Conservation (phyloP, 2,329 filamentous ascomycete genomes). For the Arthrobotrys pseudoclavata region DNA sequence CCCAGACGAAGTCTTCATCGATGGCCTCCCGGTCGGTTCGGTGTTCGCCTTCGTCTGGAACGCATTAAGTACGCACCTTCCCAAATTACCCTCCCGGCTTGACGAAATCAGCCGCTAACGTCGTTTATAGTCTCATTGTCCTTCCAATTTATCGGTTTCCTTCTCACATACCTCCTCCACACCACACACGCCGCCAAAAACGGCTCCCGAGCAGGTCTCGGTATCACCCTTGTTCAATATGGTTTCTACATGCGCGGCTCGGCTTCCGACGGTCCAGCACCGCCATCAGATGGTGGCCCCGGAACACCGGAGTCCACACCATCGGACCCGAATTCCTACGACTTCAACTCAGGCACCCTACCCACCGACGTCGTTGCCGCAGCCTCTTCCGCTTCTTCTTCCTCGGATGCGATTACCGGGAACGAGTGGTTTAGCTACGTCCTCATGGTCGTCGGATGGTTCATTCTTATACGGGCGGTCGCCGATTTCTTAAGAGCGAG, state of each 20-base stretch:
- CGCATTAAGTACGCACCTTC: slow-evolving; percentile 75
- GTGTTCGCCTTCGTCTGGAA: slow-evolving; percentile 92
- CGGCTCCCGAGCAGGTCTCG: slow-evolving; percentile 91
- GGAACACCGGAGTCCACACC: slow-evolving; percentile 73
- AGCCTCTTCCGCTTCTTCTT: slow-evolving; percentile 65
- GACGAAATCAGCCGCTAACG: slow-evolving; percentile 36
- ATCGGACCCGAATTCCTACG: slow-evolving; percentile 88
- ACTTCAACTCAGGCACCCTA: slow-evolving; percentile 75
- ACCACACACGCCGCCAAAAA: slow-evolving; percentile 99
- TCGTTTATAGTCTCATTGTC: slow-evolving; percentile 79
- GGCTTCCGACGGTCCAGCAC: slow-evolving; percentile 66
- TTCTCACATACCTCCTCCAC: slow-evolving; percentile 96
- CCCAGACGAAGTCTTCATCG: slow-evolving; percentile 95
- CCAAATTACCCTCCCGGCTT: neutral
- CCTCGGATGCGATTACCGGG: slow-evolving; percentile 73
- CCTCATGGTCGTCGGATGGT: slow-evolving; percentile 98
- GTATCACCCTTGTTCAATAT: slow-evolving; percentile 94
- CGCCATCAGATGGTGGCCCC: slow-evolving; percentile 65
- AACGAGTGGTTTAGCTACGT: slow-evolving; percentile 92
- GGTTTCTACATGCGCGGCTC: slow-evolving; percentile 92
- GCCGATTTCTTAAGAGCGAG: slow-evolving; percentile 90
- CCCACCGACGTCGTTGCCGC: slow-evolving; percentile 72
- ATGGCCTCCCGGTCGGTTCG: slow-evolving; percentile 91
- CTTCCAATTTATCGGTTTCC: slow-evolving; percentile 95
- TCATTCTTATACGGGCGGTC: slow-evolving; percentile 93